Conservation (phyloP, 139 green algal genomes). For the Tetraselmis chui region DNA sequence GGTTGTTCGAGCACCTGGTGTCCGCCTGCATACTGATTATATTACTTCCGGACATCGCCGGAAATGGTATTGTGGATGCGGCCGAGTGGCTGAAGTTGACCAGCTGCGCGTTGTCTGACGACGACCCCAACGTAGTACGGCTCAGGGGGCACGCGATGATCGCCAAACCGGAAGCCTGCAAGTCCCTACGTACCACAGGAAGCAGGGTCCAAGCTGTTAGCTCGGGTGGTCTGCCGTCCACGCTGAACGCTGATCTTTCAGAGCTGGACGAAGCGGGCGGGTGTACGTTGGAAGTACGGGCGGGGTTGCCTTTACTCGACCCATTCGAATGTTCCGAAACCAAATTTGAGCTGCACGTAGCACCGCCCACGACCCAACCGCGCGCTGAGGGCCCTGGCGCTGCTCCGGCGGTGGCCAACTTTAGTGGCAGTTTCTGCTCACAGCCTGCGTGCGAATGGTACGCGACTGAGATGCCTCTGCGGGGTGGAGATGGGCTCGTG, state of each 20-base stretch:
- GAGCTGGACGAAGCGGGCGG: not conserved
- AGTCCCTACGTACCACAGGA: too few relatives aligned
- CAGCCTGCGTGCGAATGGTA: not conserved
- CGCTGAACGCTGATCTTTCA: not conserved
- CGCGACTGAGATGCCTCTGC: not conserved
- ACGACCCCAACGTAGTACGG: too few relatives aligned
- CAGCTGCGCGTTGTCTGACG: too few relatives aligned
- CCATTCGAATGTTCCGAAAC: not conserved
- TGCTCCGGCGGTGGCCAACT: not conserved
- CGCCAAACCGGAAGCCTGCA: too few relatives aligned
- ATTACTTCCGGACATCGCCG: too few relatives aligned
- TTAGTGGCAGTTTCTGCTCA: not conserved
- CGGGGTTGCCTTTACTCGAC: not conserved
- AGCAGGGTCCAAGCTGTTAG: not conserved
- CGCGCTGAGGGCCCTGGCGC: too few relatives aligned
- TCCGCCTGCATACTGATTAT: too few relatives aligned
- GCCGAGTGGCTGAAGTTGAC: too few relatives aligned
- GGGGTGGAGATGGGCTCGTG: not conserved
- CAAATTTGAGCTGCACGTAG: not conserved
- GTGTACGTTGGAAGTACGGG: not conserved
- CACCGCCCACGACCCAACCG: not conserved
- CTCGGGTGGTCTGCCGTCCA: not conserved
- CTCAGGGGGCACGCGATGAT: too few relatives aligned
- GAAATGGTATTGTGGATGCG: too few relatives aligned
- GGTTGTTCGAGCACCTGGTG: too few relatives aligned